A percentile compares a stretch with the other conserved stretches of the same genome.
phyloP scores from a whole-genome alignment of 345 rosid genomes.

The Trapa incisa region DNA sequence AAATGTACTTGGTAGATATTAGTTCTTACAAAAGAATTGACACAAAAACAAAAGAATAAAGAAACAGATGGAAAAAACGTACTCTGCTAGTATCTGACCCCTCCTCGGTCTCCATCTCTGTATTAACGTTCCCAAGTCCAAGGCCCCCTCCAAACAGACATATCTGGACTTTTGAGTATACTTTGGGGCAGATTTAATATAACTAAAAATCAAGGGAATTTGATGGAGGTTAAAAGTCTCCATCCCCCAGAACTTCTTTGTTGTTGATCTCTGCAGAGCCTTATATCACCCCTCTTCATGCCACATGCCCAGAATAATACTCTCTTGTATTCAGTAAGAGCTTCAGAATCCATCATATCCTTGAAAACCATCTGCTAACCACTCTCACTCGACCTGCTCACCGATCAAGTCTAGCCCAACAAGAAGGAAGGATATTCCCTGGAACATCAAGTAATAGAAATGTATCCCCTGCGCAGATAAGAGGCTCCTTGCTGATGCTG shows the following conservation, averaged over 20 bases:
- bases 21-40: conserved; percentile 36
- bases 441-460: conserved; percentile 93
- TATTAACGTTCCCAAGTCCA: background rate
- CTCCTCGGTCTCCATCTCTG: background rate
- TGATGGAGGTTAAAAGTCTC: background rate
- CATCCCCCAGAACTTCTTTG: background rate
- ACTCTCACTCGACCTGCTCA: conserved; percentile 64
- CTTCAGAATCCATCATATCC: background rate
- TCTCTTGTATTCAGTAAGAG: background rate
- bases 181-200: background rate
- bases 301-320: background rate
- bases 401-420: conserved; percentile 95
- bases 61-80: background rate
- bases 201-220: background rate
- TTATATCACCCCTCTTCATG: background rate
- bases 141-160: background rate
- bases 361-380: background rate
- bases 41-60: conserved; percentile 36
- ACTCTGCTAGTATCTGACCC: background rate
- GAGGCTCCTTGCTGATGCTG: conserved; percentile 85
- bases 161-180: background rate
- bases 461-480: conserved; percentile 94
- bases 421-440: conserved; percentile 82
- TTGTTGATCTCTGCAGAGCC: background rate
- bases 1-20: conserved; percentile 4